Evolutionary conservation across 176 grass and related monocot genomes (phyloP).

Genomic region (Oryza longistaminata): DNA sequence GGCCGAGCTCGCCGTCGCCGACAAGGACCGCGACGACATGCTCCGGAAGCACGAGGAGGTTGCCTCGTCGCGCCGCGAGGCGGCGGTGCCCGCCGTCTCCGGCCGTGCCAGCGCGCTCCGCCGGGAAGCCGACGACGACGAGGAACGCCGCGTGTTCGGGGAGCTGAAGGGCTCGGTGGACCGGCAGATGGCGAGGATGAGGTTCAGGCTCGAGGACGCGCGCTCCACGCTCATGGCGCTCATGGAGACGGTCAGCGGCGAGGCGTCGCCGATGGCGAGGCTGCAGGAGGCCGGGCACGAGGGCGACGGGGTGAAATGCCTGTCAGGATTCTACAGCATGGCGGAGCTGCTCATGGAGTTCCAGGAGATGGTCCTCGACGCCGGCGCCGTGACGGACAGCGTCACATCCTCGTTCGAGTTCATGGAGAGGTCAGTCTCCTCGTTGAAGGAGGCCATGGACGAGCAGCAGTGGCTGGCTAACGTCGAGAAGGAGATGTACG

Average conservation of each 20-base stretch:
- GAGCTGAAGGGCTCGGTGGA: constrained; percentile 43
- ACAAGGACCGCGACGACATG: constrained; percentile 55
- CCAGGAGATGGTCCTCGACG: constrained; percentile 58
- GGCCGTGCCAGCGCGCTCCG: background rate
- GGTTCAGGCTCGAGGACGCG: constrained; percentile 53
- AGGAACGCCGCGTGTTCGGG: background rate
- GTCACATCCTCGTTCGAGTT: constrained; percentile 56
- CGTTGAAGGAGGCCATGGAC: constrained; percentile 35
- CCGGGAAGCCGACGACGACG: background rate
- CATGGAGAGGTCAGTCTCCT: constrained; percentile 39
- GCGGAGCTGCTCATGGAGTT: constrained; percentile 60
- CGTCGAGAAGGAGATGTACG: constrained; percentile 49
- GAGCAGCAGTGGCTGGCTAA: constrained; percentile 51
- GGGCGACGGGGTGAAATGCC: constrained; percentile 30
- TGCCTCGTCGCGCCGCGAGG: background rate
- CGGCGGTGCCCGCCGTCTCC: background rate
- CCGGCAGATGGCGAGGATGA: constrained; percentile 40
- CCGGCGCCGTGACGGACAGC: constrained; percentile 40
- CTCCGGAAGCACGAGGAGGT: constrained; percentile 46
- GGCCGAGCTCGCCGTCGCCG: constrained; percentile 50
- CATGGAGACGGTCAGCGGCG: constrained; percentile 45
- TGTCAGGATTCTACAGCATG: constrained; percentile 56
- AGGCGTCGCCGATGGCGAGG: constrained; percentile 30
- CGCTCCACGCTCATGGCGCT: constrained; percentile 40
- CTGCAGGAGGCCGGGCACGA: constrained; percentile 35